Percentiles rank a stretch among this genome's conserved stretches.
These are phyloP conservation scores for Phallus indusiatus DNA, from an alignment of 768 basidiomycete genomes.

Conservation along the genomic window DNA sequence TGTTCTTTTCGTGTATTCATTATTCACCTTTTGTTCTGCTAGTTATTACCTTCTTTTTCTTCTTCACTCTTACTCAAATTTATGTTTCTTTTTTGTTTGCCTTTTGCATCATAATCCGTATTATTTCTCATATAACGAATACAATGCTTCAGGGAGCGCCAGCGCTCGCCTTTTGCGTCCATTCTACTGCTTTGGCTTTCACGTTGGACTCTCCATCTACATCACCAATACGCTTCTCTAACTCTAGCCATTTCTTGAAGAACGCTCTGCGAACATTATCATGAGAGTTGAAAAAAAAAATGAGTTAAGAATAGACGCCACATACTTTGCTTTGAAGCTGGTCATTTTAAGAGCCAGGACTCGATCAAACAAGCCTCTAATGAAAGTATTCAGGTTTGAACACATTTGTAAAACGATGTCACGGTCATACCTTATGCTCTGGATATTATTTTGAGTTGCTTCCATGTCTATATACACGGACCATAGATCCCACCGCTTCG, in stretches of 20 bases:
- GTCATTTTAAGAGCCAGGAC: constrained; percentile 81
- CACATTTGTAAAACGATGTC: background rate
- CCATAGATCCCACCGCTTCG: constrained; percentile 94
- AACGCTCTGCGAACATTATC: constrained; percentile 47
- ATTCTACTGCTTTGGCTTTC: constrained; percentile 86
- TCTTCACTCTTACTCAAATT: background rate
- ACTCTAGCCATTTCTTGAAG: constrained; percentile 95
- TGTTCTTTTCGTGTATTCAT: constrained; percentile 11
- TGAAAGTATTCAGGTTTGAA: background rate
- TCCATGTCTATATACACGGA: constrained; percentile 97
- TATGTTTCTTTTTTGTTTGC: constrained; percentile 13
- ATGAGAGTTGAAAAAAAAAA: constrained; percentile 10
- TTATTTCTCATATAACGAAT: constrained; percentile 4
- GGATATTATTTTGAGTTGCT: constrained; percentile 67
- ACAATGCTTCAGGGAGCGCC: constrained; percentile 5
- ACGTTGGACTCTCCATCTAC: constrained; percentile 72
- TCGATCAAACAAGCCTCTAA: constrained; percentile 79
- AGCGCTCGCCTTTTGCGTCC: constrained; percentile 57
- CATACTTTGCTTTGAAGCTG: constrained; percentile 90
- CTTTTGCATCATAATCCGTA: constrained; percentile 22
- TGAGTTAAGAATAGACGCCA: constrained; percentile 14
- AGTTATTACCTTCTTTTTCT: constrained; percentile 1
- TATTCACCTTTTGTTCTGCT: background rate
- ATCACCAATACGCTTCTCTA: constrained; percentile 82
- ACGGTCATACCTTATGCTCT: constrained; percentile 53